Percentiles rank a stretch among this genome's conserved stretches.
Evolutionary conservation across 305 asterid species (phyloP).

Genomic region (Withania somnifera): DNA sequence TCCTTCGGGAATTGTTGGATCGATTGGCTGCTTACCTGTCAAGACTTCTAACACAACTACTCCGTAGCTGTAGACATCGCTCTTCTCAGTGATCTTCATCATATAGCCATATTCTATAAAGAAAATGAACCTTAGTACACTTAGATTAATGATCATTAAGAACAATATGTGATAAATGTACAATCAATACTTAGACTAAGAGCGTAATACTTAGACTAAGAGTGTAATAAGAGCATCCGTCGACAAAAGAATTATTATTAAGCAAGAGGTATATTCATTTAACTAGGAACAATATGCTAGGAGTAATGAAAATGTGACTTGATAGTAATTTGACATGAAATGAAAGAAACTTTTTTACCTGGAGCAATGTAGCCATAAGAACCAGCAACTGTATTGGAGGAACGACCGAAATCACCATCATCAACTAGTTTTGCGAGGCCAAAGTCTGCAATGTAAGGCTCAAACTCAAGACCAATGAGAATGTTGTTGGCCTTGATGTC

Average conservation of each 20-base stretch:
- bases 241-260: no score
- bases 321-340: background rate
- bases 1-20: slow-evolving; percentile 45
- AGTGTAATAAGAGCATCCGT: no score
- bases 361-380: slow-evolving; percentile 45
- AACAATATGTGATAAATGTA: background rate
- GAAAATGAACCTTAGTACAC: background rate
- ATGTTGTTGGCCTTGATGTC: slow-evolving; percentile 45
- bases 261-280: background rate
- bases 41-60: slow-evolving; percentile 36
- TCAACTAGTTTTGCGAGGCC: slow-evolving; percentile 43
- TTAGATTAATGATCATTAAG: background rate
- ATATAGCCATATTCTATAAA: slow-evolving; percentile 31
- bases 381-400: slow-evolving; percentile 38
- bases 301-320: background rate
- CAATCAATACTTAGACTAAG: background rate
- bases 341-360: slow-evolving; percentile 7
- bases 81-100: slow-evolving; percentile 37
- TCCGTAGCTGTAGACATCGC: slow-evolving; percentile 38
- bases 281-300: background rate
- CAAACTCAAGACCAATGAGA: slow-evolving; percentile 37
- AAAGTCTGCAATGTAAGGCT: slow-evolving; percentile 41
- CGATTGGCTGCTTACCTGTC: slow-evolving; percentile 39
- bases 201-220: no score
- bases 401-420: slow-evolving; percentile 30